Base-by-base conservation (phyloP, 2,329 filamentous ascomycete genomes). In the Alternaria ethzedia region DNA sequence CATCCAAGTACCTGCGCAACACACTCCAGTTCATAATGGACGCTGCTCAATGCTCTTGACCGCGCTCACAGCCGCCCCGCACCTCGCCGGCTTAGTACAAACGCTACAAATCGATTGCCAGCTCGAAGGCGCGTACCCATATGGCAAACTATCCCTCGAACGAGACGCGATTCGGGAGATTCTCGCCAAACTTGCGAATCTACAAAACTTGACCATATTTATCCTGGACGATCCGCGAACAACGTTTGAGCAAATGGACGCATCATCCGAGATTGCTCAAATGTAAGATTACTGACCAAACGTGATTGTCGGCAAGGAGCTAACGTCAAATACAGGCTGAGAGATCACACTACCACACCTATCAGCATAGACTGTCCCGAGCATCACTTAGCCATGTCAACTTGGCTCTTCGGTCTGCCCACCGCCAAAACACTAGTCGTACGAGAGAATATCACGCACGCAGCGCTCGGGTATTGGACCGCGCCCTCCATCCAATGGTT, bases 391-490 rank as follows among this genome's bases (percentile, higher is more conserved):
- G 26, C 10, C n/a, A 30, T 30, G 3, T 12, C n/a, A 20, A 21
- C n/a, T 12, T 11, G n/a, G 26, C 47, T 50, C 25, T 50, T 50
- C 26, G 12, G 15, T 20, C 26, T 21, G n/a, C 5, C n/a, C 17
- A 20, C 47, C 17, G 47, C n/a, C 26, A 32, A n/a, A 9, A 30
- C 47, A 28, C 26, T 50, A 30, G 12, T 30, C n/a, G 47, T 50
- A 50, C n/a, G 47, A 30, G 25, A 32, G 4, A 21, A 30, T 6
- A 9, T 6, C 6, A 7, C n/a, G 7, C n/a, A 30, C 5, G 11
- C 5, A 8, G 8, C 3, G 26, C 7, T 5, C n/a, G 11, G 6
- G 28, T 0, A 13, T 20, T 50, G 2, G 1, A 3, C 17, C n/a
- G 15, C n/a, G n/a, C 6, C 17, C n/a, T 13, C 11, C 5, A n/a